Evolutionary conservation across 2,329 filamentous ascomycete genomes (phyloP), one percentile per base, ranked within the genome.

Genomic region (Fusarium burgessii): DNA sequence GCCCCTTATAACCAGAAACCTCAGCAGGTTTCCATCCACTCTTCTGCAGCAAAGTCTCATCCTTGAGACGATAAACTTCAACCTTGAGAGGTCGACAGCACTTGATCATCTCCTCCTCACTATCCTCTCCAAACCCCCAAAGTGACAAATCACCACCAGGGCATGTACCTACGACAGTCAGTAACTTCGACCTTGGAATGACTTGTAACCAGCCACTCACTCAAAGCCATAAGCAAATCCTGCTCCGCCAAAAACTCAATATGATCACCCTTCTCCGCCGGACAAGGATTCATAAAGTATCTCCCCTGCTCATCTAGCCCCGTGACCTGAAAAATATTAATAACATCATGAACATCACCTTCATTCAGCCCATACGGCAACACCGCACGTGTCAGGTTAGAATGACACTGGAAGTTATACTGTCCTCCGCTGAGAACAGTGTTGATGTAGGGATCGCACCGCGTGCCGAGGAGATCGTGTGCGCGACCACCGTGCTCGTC

Each of bases 291-390:
- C 87, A 97, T 97, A 66, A 93, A 95, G 72, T 95, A 95, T 56
- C 89, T 87, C 0, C 92, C 93, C 65, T 91, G 76, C 57, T 87
- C 84, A 74, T 96, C 91, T 49, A 96, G 78, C 0, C 93, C 93
- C 0, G 93, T 96, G 10, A 95, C 92, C 79, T 97, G 93, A 77
- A 97, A 96, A 6, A 97, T 84, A 76, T 97, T 97, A 58, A 97
- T 85, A 1, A 97, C 93, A 78, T 97, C 93, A 76, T 97, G 93
- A 3, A 96, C 89, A 77, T 96, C 93, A 33, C 84, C 83, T 80
- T 96, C 93, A 8, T 84, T 86, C 43, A 96, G 79, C 0, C 92
- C 92, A 66, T 85, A 90, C 0, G 91, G 90, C 2, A 90, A 68
- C 5, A 96, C 88, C 0, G 93, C 92, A 7, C 93, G 88, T 2